Percentiles rank a stretch among this genome's conserved stretches.
Evolutionary conservation across 768 basidiomycete genomes (phyloP).

Genomic region (Tricholoma matsutake): DNA sequence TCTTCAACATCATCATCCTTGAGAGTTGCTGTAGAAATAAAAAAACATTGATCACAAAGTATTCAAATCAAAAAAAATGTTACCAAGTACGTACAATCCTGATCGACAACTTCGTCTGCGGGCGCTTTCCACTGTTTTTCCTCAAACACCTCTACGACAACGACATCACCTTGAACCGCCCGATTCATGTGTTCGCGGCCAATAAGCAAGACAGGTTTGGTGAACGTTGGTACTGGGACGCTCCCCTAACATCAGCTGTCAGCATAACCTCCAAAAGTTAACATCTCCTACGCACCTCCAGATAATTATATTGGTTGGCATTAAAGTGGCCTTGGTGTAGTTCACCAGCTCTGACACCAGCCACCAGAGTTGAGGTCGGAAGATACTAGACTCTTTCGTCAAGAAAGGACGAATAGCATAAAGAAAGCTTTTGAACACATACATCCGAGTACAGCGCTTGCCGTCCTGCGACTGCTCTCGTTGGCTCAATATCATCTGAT

Average conservation of each 20-base stretch:
- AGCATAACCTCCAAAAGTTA: not conserved
- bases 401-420: not conserved
- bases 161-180: slow-evolving; percentile 89
- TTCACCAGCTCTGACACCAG: slow-evolving; percentile 81
- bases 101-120: slow-evolving; percentile 89
- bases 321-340: slow-evolving; percentile 94
- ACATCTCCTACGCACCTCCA: slow-evolving; percentile 59
- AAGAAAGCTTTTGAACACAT: slow-evolving; percentile 14
- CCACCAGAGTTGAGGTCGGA: slow-evolving; percentile 61
- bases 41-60: not conserved
- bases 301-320: slow-evolving; percentile 92
- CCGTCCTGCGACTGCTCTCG: slow-evolving; percentile 48
- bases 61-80: slow-evolving; percentile 1
- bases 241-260: slow-evolving; percentile 52
- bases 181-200: slow-evolving; percentile 96
- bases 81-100: slow-evolving; percentile 60
- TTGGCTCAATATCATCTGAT: slow-evolving; percentile 61
- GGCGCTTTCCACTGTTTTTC: slow-evolving; percentile 92
- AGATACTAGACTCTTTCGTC: slow-evolving; percentile 62
- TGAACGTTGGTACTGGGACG: slow-evolving; percentile 69
- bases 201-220: slow-evolving; percentile 77
- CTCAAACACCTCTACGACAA: slow-evolving; percentile 84
- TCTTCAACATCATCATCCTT: slow-evolving; percentile 79
- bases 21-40: slow-evolving; percentile 61
- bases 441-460: slow-evolving; percentile 77